Evolutionary conservation across 2,329 filamentous ascomycete genomes (phyloP).

Genomic region (Aspergillus costaricaensis): DNA sequence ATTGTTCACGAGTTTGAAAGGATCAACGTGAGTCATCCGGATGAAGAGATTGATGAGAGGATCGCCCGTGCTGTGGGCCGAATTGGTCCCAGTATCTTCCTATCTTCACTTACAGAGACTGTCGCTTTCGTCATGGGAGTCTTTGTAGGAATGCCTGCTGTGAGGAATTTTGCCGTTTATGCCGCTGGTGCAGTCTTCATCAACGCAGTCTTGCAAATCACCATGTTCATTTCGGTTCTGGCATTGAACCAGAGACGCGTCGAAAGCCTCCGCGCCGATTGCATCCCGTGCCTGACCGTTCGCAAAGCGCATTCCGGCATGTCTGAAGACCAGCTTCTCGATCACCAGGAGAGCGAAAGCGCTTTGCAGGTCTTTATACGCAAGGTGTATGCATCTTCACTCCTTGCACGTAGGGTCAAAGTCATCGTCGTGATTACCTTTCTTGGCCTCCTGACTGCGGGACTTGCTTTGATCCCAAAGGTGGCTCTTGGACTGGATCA

Average conservation of each 20-base stretch:
- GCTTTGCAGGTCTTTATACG: slow-evolving; percentile 83
- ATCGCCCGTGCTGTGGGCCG: slow-evolving; percentile 86
- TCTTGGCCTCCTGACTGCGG: slow-evolving; percentile 82
- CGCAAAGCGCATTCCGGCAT: slow-evolving; percentile 68
- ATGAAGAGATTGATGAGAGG: slow-evolving; percentile 81
- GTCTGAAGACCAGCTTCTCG: slow-evolving; percentile 67
- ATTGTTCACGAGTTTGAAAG: slow-evolving; percentile 98
- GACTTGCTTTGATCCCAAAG: slow-evolving; percentile 78
- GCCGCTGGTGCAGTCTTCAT: slow-evolving; percentile 95
- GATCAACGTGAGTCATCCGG: slow-evolving; percentile 87
- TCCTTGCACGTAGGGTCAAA: slow-evolving; percentile 81
- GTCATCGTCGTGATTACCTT: slow-evolving; percentile 75
- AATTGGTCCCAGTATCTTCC: slow-evolving; percentile 94
- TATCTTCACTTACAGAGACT: slow-evolving; percentile 93
- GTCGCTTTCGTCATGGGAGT: slow-evolving; percentile 89
- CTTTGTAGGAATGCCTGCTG: slow-evolving; percentile 96
- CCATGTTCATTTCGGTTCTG: slow-evolving; percentile 92
- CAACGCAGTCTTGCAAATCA: slow-evolving; percentile 95
- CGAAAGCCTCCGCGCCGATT: slow-evolving; percentile 85
- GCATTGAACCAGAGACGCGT: slow-evolving; percentile 89
- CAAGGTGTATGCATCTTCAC: slow-evolving; percentile 78
- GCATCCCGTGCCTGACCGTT: slow-evolving; percentile 85
- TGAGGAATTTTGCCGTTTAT: slow-evolving; percentile 95
- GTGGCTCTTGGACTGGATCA: slow-evolving; percentile 90
- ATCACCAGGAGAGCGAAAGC: slow-evolving; percentile 76